Evolutionary conservation across 2,329 filamentous ascomycete genomes (phyloP), one percentile per base, ranked within the genome.

Genomic region (Cercospora beticola): DNA sequence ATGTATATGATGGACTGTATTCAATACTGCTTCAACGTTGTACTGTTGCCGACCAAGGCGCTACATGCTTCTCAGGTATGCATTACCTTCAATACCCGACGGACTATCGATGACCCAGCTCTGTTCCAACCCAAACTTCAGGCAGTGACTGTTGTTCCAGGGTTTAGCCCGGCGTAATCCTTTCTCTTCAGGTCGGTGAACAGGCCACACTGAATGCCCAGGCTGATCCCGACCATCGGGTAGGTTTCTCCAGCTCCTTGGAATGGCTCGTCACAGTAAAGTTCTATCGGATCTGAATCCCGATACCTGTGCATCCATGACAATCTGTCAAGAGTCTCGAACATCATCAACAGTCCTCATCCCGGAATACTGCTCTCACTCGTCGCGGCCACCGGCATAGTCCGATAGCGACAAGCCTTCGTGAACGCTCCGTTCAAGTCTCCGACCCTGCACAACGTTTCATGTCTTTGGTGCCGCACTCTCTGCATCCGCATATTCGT

Each of bases 401-500:
- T 65, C 9, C 62, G 36, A 63, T 68, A 68, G 8, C 66, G 62
- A 58, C 66, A 68, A 56, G 63, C 43, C 67, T 66, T 62, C 5
- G 60, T 64, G 30, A 68, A 68, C 6, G 61, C 60, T 8, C 63
- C 63, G 16, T 52, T 30, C 14, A 68, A 30, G 33, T 68, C 66
- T 4, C 62, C 65, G n/a, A 70, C 59, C 26, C 68, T 36, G 58
- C 68, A 70, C 28, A 70, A 23, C 2, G 68, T 68, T 21, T 64
- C 54, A 18, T 40, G 33, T 36, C 40, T 21, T 7, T 26, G 40
- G 21, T 31, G 26, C 33, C 62, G 49, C n/a, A 60, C 49, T 9
- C 67, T 59, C 26, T 62, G 43, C n/a, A 68, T 46, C 18, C 68
- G 30, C 61, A 68, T 36, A 18, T 65, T 58, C 10, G 66, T 68